Percentiles rank a stretch among this genome's conserved stretches.
Evolutionary conservation across 192 early-diverging fungal species (phyloP).

Genomic region (Rhizophagus clarus): DNA sequence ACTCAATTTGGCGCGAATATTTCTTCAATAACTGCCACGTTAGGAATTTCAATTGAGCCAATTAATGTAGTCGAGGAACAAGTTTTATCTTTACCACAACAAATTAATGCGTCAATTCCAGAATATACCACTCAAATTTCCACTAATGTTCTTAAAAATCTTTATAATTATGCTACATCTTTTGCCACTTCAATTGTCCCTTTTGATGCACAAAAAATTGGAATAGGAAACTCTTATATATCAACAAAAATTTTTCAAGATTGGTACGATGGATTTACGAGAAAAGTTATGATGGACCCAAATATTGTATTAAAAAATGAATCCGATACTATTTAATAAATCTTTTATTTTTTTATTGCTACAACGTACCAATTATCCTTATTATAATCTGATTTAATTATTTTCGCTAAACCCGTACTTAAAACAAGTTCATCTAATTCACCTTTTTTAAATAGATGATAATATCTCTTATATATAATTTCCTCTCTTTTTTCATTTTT

Average conservation of each 20-base stretch:
- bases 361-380: conserved; percentile 96
- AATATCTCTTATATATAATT: conserved; percentile 71
- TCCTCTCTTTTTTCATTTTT: conserved; percentile 36
- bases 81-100: conserved; percentile 43
- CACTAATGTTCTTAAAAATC: conserved; percentile 62
- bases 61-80: conserved; percentile 69
- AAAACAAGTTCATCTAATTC: conserved; percentile 78
- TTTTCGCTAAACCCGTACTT: conserved; percentile 50
- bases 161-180: conserved; percentile 79
- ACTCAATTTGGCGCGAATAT: conserved; percentile 41
- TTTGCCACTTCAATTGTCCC: conserved; percentile 62
- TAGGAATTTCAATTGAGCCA: conserved; percentile 96
- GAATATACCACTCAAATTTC: conserved; percentile 60
- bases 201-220: conserved; percentile 37
- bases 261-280: conserved; percentile 28
- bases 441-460: conserved; percentile 87
- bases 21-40: conserved; percentile 55
- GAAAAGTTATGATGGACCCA: conserved; percentile 30
- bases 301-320: conserved; percentile 25
- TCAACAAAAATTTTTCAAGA: conserved; percentile 30
- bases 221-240: conserved; percentile 12
- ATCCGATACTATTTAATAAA: neutral
- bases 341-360: conserved; percentile 48
- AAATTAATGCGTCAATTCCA: conserved; percentile 34
- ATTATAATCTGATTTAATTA: conserved; percentile 85